Evolutionary conservation across 768 basidiomycete species (phyloP), one percentile per base, ranked within the genome.

Genomic region (Galerina marginata): DNA sequence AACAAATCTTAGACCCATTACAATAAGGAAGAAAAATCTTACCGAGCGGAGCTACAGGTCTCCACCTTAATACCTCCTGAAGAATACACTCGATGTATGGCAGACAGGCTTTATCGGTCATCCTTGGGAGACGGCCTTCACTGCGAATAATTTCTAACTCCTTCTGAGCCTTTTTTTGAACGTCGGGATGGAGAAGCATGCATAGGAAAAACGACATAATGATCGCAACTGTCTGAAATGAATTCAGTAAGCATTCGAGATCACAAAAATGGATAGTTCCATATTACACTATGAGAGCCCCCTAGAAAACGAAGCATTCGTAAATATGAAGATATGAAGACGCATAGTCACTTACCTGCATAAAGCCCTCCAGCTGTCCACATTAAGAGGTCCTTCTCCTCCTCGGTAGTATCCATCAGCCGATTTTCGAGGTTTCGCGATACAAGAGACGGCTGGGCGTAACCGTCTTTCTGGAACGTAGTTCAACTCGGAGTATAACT

Each of bases 341-440:
- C 20, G 20, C 20, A 20, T 20, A 2, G 20, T 20, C 20, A 33
- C 36, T 53, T 26, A 53, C 51, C 51, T 39, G 50, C 49, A 23
- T 52, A 59, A 11, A 59, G 14, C 6, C 43, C 40, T 3, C 50
- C 58, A 36, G 58, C 58, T 1, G 58, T 59, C 58, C 58, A 59
- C 58, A 52, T 59, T 2, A 59, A 38, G 9, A 59, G 11, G 16
- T 52, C 58, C 2, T 16, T 16, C n/a, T 59, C 58, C 14, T 59
- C 49, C 9, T 53, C 15, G 3, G 26, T 45, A 16, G 48, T 15
- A 7, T 16, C 29, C 36, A 11, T 39, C 20, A 42, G 11, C 7
- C 33, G 25, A n/a, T 11, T 5, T 26, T 54, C 37, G 14, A 58
- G 56, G n/a, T 39, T 36, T 16, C 51, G 29, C 4, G 51, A 53